phyloP scores from a whole-genome alignment of 805 yeast species.

The Candida nanaspora region DNA sequence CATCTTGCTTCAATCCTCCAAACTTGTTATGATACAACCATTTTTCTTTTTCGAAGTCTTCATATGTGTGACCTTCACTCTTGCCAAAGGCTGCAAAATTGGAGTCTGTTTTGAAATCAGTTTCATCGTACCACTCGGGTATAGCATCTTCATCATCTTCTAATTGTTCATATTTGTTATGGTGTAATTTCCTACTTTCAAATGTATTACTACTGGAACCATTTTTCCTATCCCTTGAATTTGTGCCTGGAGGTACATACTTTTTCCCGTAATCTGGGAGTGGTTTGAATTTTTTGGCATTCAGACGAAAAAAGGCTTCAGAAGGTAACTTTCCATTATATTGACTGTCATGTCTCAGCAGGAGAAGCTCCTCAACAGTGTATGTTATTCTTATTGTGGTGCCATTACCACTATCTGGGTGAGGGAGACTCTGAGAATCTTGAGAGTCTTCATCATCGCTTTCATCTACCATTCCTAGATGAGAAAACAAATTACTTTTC shows the following conservation, averaged over 20 bases:
- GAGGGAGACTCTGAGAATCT: no score
- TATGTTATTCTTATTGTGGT: slow-evolving; percentile 4
- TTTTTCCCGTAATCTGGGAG: neutral
- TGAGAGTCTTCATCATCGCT: neutral
- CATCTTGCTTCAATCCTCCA: slow-evolving; percentile 8
- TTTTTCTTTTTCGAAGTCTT: slow-evolving; percentile 25
- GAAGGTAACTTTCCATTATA: neutral
- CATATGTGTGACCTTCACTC: slow-evolving; percentile 18
- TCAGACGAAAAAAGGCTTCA: neutral
- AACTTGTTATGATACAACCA: slow-evolving; percentile 11
- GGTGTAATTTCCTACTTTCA: neutral
- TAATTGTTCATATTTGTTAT: neutral
- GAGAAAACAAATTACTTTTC: neutral
- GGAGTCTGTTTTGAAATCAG: slow-evolving; percentile 24
- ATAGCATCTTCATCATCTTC: slow-evolving; percentile 11
- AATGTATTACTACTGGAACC: no score
- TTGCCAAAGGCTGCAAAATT: slow-evolving; percentile 18
- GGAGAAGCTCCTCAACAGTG: slow-evolving; percentile 11
- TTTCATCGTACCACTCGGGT: slow-evolving; percentile 26
- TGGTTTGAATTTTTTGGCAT: neutral
- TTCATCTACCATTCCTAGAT: neutral
- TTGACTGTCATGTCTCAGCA: slow-evolving; percentile 1
- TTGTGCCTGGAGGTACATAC: neutral
- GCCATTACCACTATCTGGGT: neutral
- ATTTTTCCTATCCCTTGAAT: no score